Evolutionary conservation across 805 yeast species (phyloP), one percentile per base, ranked within the genome.

Genomic region (Pichia manshurica): DNA sequence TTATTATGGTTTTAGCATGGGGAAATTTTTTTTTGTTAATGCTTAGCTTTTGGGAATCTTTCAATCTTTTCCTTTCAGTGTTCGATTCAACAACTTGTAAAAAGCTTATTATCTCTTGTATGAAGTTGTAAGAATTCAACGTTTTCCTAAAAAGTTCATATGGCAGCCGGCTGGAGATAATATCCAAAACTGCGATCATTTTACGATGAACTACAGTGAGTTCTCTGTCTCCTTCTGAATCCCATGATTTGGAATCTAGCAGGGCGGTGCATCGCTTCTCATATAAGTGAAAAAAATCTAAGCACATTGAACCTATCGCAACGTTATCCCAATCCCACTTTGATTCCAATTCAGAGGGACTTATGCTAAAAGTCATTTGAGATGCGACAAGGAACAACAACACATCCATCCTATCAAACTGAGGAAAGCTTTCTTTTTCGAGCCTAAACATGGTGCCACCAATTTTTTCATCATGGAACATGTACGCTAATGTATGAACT

Each of bases 1-100:
- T 75, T 10, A 84, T 65, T 20, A 84, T 66, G 0, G 83, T 74
- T 57, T 87, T 87, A 12, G 80, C 73, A 37, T 78, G 75, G 0
- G 95, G 93, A 51, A 84, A 82, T 39, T 64, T 55, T 20, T 68
- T 60, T 13, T 70, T 53, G 2, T 22, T 46, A 12, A 16, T 34
- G 5, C 46, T 21, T 9, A 36, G n/a, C 16, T 46, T 39, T 29
- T 17, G 19, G 41, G 43, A 48, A 47, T 58, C 64, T 39, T 67
- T 73, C 54, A 63, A 57, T 40, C 61, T 67, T 38, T 56, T 56
- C 39, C 66, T 66, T 48, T 61, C 60, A 2, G 75, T 66, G 34
- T 70, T 69, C 9, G 61, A 60, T 37, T 78, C 81, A 5, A 76
- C 61, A 0, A 61, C 54, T 15, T 69, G 53, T 31, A 78, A 65